A percentile compares a stretch with the other conserved stretches of the same genome.
phyloP scores from a whole-genome alignment of 257 asterid species.

The Cruciata laevipes region DNA sequence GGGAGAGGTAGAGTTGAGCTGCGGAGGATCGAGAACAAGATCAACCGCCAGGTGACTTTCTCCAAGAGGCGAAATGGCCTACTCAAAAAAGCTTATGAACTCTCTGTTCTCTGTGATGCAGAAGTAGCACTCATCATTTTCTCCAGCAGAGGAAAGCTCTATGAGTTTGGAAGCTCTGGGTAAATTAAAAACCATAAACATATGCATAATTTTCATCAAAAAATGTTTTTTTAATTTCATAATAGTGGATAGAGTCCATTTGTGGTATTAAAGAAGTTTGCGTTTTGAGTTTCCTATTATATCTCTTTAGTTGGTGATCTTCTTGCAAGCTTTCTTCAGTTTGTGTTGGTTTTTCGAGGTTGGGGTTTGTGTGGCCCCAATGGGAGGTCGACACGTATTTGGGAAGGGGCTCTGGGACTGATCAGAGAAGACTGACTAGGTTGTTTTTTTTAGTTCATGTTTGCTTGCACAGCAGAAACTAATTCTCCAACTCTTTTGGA shows the following conservation, averaged over 20 bases:
- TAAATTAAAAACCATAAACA: not conserved
- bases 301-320: not conserved
- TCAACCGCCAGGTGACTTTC: conserved; percentile 91
- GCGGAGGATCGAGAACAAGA: conserved; percentile 92
- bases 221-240: not conserved
- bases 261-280: not conserved
- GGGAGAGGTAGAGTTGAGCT: conserved; percentile 96
- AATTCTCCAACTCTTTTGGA: conserved; percentile 32
- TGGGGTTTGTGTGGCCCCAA: conserved; percentile 19
- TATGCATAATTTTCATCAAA: not conserved
- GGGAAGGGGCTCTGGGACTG: conserved; percentile 10
- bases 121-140: conserved; percentile 95
- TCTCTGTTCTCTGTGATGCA: conserved; percentile 95
- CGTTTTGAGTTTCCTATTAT: not conserved
- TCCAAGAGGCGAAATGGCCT: conserved; percentile 93
- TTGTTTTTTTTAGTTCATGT: conserved; percentile 13
- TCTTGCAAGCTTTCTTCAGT: not conserved
- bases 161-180: conserved; percentile 80
- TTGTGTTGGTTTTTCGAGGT: conserved; percentile 8
- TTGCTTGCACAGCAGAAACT: conserved; percentile 26
- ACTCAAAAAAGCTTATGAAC: conserved; percentile 89
- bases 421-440: conserved; percentile 28
- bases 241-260: not conserved
- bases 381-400: conserved; percentile 52
- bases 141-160: conserved; percentile 90